Evolutionary conservation across 257 asterid species (phyloP), one percentile per base, ranked within the genome.

Genomic region (Rauvolfia tetraphylla): DNA sequence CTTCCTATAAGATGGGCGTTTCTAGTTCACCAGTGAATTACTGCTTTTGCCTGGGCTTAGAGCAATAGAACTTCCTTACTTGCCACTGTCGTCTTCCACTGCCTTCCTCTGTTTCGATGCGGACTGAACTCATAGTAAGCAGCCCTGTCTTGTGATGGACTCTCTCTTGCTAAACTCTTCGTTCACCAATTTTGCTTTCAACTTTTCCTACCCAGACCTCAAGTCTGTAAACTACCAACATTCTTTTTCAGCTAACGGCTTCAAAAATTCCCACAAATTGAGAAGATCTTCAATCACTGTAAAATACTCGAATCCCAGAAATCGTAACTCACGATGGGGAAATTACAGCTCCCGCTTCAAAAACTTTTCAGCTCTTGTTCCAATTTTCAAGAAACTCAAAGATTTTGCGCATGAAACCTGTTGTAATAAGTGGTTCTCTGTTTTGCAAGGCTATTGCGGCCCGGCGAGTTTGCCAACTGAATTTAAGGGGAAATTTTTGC

Each of bases 291-390:
- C 83, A 11, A 38, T 76, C 53, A 42, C 84, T 34, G 77, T 76
- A 3, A 83, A 44, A 41, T 77, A 57, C 41, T 77, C 72, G 11
- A 81, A 79, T 73, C 85, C 86, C 18, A 80, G 29, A 18, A 81
- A 86, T 29, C 90, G 87, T 61, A 81, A 38, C 73, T 81, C 86
- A 9, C 61, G 31, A 82, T 83, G 91, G 91, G 58, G 76, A 74
- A 77, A 73, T 33, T 68, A 75, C 73, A 11, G 73, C 74, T 79
- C 83, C 56, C 74, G 83, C 31, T 41, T 79, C 68, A 89, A 83
- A 69, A 90, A 90, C 82, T 76, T 87, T 78, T 87, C 93, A 5
- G 74, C 80, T 78, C 39, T 91, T 27, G 79, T 85, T 42, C 93
- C 97, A 56, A 54, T 87, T 48, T 69, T 93, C 22, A 80, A 79